phyloP scores from a whole-genome alignment of 2,329 filamentous ascomycete species.

The Emergomyces orientalis region DNA sequence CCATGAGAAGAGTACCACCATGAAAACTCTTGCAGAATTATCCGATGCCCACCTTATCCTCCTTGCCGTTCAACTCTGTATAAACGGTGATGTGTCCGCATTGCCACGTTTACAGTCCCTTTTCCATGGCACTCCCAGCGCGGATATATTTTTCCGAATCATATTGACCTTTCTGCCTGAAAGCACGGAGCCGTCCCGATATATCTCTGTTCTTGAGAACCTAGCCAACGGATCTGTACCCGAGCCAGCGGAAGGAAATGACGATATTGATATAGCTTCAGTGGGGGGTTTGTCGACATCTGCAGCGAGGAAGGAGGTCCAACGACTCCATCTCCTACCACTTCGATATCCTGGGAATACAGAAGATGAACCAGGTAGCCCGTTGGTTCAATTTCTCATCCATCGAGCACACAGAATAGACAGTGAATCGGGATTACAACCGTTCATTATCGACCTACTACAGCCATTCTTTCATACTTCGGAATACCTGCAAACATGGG shows the following conservation, averaged over 20 bases:
- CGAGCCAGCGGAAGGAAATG: background rate
- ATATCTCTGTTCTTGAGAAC: constrained; percentile 41
- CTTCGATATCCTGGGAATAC: constrained; percentile 40
- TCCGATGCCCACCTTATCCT: constrained; percentile 50
- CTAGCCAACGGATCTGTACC: constrained; percentile 32
- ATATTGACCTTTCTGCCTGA: constrained; percentile 55
- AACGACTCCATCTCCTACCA: constrained; percentile 43
- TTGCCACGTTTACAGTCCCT: constrained; percentile 44
- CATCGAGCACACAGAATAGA: constrained; percentile 54
- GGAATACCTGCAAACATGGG: constrained; percentile 48
- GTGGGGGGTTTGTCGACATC: constrained; percentile 42
- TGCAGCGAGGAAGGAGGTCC: constrained; percentile 44
- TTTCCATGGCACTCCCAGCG: constrained; percentile 40
- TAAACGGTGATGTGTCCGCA: constrained; percentile 43
- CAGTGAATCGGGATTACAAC: constrained; percentile 48
- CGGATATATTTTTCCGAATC: constrained; percentile 49
- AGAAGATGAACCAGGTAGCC: constrained; percentile 37
- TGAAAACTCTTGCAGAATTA: constrained; percentile 34
- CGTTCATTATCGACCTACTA: constrained; percentile 47
- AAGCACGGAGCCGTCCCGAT: constrained; percentile 43
- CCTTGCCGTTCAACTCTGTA: constrained; percentile 48
- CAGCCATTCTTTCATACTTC: constrained; percentile 49
- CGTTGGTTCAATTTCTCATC: constrained; percentile 49
- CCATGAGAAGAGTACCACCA: constrained; percentile 20
- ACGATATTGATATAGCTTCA: constrained; percentile 36